These are phyloP conservation scores for Skeletonema menzelii DNA, from an alignment of 108 stramenopile genomes.

Conservation along the genomic window DNA sequence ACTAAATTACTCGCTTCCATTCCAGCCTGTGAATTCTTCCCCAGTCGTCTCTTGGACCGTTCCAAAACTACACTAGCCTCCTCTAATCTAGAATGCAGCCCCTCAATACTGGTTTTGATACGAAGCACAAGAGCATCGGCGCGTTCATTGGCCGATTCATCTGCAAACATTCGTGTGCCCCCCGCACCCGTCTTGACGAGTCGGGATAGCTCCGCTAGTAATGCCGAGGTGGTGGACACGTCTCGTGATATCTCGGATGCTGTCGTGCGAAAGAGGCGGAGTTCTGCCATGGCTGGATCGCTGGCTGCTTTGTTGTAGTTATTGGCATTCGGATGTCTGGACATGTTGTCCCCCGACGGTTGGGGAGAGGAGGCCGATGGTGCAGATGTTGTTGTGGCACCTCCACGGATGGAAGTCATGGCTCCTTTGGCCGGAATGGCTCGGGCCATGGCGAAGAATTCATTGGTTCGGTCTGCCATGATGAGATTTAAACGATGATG, in stretches of 20 bases:
- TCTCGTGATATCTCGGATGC: conserved; percentile 77
- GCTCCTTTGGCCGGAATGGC: conserved; percentile 40
- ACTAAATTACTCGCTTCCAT: conserved; percentile 83
- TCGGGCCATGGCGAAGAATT: conserved; percentile 75
- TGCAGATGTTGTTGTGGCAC: not conserved
- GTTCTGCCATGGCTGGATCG: conserved; percentile 47
- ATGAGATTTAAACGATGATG: not conserved
- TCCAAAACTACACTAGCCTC: conserved; percentile 59
- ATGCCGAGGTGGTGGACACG: conserved; percentile 69
- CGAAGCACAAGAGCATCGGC: conserved; percentile 76
- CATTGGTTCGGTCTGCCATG: conserved; percentile 75
- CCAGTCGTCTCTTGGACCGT: conserved; percentile 67
- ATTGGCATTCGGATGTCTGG: not conserved
- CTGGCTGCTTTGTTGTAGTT: not conserved
- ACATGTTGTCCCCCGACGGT: conserved; percentile 5
- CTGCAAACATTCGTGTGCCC: conserved; percentile 62
- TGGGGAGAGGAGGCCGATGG: not conserved
- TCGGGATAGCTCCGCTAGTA: conserved; percentile 70
- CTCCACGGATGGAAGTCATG: conserved; percentile 43
- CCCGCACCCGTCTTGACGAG: conserved; percentile 63
- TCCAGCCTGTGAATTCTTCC: conserved; percentile 76
- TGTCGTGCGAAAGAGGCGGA: conserved; percentile 72
- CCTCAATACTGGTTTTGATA: conserved; percentile 79
- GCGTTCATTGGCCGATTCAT: conserved; percentile 59
- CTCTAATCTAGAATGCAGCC: conserved; percentile 72